Base-by-base conservation (phyloP, 495 filamentous ascomycete genomes). In the Acidiella bohemica region DNA sequence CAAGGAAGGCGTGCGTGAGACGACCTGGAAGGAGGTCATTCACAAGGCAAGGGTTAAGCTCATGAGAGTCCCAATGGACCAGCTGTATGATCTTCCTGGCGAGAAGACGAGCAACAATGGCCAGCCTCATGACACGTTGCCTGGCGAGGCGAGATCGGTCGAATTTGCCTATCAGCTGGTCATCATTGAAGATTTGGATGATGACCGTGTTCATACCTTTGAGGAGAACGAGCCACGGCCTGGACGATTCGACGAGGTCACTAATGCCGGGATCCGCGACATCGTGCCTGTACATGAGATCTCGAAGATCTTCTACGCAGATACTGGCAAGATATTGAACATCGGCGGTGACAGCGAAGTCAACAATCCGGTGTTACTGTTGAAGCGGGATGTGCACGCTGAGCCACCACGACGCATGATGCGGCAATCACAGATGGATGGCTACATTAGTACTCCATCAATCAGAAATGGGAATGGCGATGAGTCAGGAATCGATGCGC, bases 1-100 rank as follows among this genome's bases (percentile, higher is more conserved):
- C 39, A 71, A 78, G 44, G 67, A 76, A 52, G 70, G 65, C 13
- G 54, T 77, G 26, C 68, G 82, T 30, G 79, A 87, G 49, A 77
- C 81, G 1, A 86, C 87, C 0, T 96, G 90, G 92, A 92, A 96
- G 53, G 92, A 99, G 55, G 86, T 93, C 29, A 85, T 96, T 39
- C 85, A 95, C 61, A 99, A 96, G 61, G 84, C 84, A 16, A 71
- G 76, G 30, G 72, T 95, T 8, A 84, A 86, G 44, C 69, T 99
- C 8, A 64, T 77, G 41, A 66, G 84, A 23, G 31, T 72, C 50
- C 58, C 63, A 3, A 47, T 62, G 0, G 49, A 61, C 27, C 43
- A 51, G 32, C 49, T 68, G 18, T 61, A 67, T 44, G 58, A 63
- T 39, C 46, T 59, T 21, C 60, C 58, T 0, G 42, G 32, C 36